Percentiles rank a stretch among this genome's conserved stretches.
Evolutionary conservation across 2,329 filamentous ascomycete genomes (phyloP).

Genomic region (Fusarium devonianum): DNA sequence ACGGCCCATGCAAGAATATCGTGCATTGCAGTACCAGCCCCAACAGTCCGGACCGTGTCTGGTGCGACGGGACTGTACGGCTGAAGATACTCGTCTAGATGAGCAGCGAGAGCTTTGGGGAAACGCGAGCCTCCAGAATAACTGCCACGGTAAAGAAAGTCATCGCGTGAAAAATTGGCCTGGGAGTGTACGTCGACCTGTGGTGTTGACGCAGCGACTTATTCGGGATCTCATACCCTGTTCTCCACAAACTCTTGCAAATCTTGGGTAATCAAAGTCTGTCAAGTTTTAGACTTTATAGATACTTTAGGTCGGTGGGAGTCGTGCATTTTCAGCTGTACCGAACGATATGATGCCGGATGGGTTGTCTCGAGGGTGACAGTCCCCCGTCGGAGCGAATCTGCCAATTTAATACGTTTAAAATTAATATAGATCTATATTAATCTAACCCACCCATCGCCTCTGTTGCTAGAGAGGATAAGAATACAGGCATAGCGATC

Average conservation of each 20-base stretch:
- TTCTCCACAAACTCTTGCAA: slow-evolving; percentile 41
- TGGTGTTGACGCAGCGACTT: neutral
- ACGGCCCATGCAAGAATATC: slow-evolving; percentile 51
- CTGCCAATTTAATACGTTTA: too few relatives aligned
- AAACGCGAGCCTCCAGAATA: slow-evolving; percentile 47
- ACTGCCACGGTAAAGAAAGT: slow-evolving; percentile 50
- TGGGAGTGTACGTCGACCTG: neutral
- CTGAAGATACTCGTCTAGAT: slow-evolving; percentile 50
- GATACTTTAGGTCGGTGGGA: neutral
- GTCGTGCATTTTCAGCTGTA: slow-evolving; percentile 55
- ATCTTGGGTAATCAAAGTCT: slow-evolving; percentile 52
- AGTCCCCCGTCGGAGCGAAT: slow-evolving; percentile 45
- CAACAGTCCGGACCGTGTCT: slow-evolving; percentile 46
- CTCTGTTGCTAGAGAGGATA: slow-evolving; percentile 39
- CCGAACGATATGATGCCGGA: slow-evolving; percentile 56
- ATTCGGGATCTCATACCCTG: slow-evolving; percentile 37
- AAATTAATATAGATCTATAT: too few relatives aligned
- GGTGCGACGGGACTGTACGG: slow-evolving; percentile 42
- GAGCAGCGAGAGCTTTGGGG: slow-evolving; percentile 44
- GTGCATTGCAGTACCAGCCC: slow-evolving; percentile 50
- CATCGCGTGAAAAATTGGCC: slow-evolving; percentile 40
- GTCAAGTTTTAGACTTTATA: neutral
- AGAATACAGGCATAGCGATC: too few relatives aligned
- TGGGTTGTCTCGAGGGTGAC: slow-evolving; percentile 49
- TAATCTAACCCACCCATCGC: slow-evolving; percentile 36